phyloP scores from a whole-genome alignment of 73 alveolate species.

The Paramecium octaurelia region DNA sequence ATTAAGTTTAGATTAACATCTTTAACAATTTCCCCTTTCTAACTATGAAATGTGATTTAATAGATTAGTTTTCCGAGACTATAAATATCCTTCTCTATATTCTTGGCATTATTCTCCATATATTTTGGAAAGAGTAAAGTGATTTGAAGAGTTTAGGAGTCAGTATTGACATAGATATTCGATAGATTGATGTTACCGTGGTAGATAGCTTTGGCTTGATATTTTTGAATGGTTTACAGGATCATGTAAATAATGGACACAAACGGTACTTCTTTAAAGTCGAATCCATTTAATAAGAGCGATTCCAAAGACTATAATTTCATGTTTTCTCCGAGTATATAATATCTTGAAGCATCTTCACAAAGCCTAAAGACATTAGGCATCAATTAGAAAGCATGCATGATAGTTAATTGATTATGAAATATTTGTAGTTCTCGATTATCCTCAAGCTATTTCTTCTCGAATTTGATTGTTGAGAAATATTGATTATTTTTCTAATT shows the following conservation, averaged over 20 bases:
- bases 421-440: not conserved
- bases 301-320: not conserved
- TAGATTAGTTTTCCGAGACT: not conserved
- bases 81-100: not conserved
- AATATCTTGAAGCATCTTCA: not conserved
- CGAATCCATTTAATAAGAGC: conserved; percentile 8
- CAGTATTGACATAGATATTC: not conserved
- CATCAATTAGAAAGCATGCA: not conserved
- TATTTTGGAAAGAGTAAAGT: not conserved
- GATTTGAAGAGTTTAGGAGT: not conserved
- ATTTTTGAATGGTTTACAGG: not conserved
- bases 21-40: not conserved
- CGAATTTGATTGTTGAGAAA: not conserved
- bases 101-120: not conserved
- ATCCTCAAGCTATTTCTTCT: not conserved
- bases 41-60: not conserved
- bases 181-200: not conserved
- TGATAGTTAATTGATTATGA: not conserved
- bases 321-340: not conserved
- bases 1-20: not conserved
- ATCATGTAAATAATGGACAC: conserved; percentile 1
- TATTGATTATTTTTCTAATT: not conserved
- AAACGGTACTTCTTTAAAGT: conserved; percentile 19
- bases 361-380: not conserved
- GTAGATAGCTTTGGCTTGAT: not conserved